Percentiles rank a stretch among this genome's conserved stretches.
phyloP scores from a whole-genome alignment of 2,329 filamentous ascomycete genomes.

The Hypoxylon sp. region DNA sequence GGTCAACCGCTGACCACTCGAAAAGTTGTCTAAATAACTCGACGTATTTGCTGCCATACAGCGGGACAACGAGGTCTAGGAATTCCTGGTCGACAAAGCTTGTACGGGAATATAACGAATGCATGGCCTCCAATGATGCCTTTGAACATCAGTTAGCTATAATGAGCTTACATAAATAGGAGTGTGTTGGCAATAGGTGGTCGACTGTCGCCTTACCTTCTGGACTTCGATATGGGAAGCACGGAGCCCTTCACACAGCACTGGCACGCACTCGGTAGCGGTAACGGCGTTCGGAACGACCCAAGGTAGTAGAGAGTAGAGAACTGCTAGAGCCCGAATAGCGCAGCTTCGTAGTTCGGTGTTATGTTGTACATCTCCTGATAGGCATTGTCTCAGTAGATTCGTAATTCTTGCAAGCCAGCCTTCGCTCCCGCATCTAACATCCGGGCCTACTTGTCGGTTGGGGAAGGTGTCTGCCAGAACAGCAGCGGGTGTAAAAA shows the following conservation, averaged over 20 bases:
- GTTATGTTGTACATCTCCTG: conserved; percentile 74
- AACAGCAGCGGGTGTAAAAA: conserved; percentile 85
- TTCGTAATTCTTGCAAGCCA: conserved; percentile 86
- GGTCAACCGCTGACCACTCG: conserved; percentile 83
- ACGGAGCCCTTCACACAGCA: conserved; percentile 79
- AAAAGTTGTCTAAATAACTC: conserved; percentile 80
- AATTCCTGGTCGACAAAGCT: conserved; percentile 85
- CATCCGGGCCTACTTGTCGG: conserved; percentile 75
- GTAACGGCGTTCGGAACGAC: conserved; percentile 86
- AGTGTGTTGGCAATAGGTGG: neutral
- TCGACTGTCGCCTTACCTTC: conserved; percentile 69
- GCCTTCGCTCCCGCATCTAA: conserved; percentile 85
- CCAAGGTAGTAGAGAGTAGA: conserved; percentile 88
- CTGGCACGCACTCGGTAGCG: conserved; percentile 77
- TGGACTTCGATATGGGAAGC: conserved; percentile 79
- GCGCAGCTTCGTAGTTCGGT: conserved; percentile 78
- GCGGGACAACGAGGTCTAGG: conserved; percentile 80
- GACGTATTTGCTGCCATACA: conserved; percentile 81
- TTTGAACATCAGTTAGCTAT: conserved; percentile 54
- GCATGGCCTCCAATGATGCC: conserved; percentile 86
- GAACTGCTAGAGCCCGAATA: conserved; percentile 80
- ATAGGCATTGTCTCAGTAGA: conserved; percentile 81
- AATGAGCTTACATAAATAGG: neutral
- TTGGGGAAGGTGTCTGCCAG: conserved; percentile 83
- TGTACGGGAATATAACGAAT: conserved; percentile 82